Base-by-base conservation (phyloP, 2,329 filamentous ascomycete genomes). In the Saccharata proteae region DNA sequence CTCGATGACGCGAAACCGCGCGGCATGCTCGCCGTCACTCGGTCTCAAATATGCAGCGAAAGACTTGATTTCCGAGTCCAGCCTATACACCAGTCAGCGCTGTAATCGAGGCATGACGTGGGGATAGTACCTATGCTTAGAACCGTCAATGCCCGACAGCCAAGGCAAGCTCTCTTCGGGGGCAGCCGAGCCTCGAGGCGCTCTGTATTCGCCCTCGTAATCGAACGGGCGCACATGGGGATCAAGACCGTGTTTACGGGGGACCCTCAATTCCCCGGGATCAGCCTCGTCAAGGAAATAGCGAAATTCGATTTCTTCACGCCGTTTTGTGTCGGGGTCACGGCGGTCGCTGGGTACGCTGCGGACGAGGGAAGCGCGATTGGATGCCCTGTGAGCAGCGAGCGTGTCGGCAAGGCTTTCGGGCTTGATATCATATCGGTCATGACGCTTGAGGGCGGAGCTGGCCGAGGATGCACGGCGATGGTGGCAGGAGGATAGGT, bases 51-150 rank as follows among this genome's bases (percentile, higher is more conserved):
- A 69, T 11, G 37, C 32, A 13, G 57, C 56, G 31, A 70, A 62
- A 2, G 56, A 56, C 19, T 41, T 38, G 22, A 72, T 58, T 45
- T 71, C 67, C n/a, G 46, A 48, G 34, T 51, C 43, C n/a, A 66
- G 45, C 11, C 40, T 43, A 29, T 15, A n/a, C n/a, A n/a, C n/a
- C n/a, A 26, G 21, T 29, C 10, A 25, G 23, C 6, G 27, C 15
- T 23, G 13, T 18, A 20, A 11, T 8, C 11, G 6, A 20, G 14
- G 13, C 5, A 6, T 14, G 7, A 9, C 17, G 9, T 15, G n/a
- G 3, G 5, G 24, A 8, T 12, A 21, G 7, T 21, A 21, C 7
- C 19, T 21, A 21, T 21, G 7, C 7, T 21, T 21, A 21, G 19
- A 21, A 7, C 19, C 19, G n/a, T n/a, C n/a, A n/a, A n/a, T n/a